phyloP scores from a whole-genome alignment of 345 rosid species.

The Psidium guajava region DNA sequence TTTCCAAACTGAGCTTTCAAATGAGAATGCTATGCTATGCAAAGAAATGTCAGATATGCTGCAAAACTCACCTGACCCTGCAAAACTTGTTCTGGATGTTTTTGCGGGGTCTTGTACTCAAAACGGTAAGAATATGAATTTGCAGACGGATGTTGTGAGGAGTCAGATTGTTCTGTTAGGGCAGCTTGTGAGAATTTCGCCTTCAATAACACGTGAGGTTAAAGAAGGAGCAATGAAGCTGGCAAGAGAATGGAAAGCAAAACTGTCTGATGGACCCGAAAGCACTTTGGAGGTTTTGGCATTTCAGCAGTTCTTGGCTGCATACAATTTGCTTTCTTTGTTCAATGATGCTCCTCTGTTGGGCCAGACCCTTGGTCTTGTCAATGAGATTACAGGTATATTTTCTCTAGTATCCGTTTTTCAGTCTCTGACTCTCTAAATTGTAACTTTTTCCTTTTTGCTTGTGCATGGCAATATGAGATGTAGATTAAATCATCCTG shows the following conservation, averaged over 20 bases:
- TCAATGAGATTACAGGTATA: background rate
- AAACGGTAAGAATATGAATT: background rate
- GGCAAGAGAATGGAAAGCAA: constrained; percentile 25
- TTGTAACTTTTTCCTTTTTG: background rate
- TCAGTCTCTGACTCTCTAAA: background rate
- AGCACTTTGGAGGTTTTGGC: constrained; percentile 15
- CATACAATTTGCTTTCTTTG: constrained; percentile 18
- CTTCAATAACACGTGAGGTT: constrained; percentile 8
- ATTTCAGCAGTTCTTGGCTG: constrained; percentile 28
- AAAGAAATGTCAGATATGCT: constrained; percentile 9
- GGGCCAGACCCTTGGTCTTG: background rate
- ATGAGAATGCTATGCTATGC: constrained; percentile 11
- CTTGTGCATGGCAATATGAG: background rate
- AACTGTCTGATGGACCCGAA: constrained; percentile 3
- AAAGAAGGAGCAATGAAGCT: constrained; percentile 16
- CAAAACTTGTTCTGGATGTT: constrained; percentile 39
- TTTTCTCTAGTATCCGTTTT: background rate
- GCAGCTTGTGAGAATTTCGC: constrained; percentile 12
- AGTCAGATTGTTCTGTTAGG: constrained; percentile 6
- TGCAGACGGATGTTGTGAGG: background rate
- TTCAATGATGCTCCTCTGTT: constrained; percentile 6
- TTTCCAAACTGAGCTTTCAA: background rate
- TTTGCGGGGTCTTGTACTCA: constrained; percentile 17
- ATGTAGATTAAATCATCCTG: background rate
- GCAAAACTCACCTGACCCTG: constrained; percentile 28